Percentiles rank a stretch among this genome's conserved stretches.
Evolutionary conservation across 2,329 filamentous ascomycete genomes (phyloP).

Genomic region (Fusarium stilboides): DNA sequence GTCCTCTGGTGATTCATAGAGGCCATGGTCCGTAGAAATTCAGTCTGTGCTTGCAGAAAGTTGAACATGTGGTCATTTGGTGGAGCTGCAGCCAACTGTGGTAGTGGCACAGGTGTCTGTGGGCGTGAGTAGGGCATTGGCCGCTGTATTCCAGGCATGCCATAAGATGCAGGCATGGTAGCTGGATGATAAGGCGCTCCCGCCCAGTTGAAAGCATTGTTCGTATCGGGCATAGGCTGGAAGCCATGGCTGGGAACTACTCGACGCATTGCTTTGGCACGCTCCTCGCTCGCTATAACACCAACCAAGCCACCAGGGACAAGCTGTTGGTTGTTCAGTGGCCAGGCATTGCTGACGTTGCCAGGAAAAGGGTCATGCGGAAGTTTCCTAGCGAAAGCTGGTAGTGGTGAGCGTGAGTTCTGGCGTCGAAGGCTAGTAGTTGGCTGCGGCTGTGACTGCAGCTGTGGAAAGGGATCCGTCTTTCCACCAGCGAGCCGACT

Average conservation of each 20-base stretch:
- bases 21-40: constrained; percentile 26
- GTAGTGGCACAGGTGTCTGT: constrained; percentile 18
- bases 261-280: constrained; percentile 29
- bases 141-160: not conserved
- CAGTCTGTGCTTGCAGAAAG: constrained; percentile 28
- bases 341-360: not conserved
- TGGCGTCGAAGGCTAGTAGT: not conserved
- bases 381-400: constrained; percentile 6
- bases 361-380: constrained; percentile 4
- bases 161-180: not conserved
- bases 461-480: not conserved
- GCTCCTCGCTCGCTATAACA: constrained; percentile 35
- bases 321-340: constrained; percentile 17
- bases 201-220: constrained; percentile 27
- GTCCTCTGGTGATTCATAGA: constrained; percentile 18
- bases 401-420: constrained; percentile 4
- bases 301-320: constrained; percentile 31
- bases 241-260: constrained; percentile 29
- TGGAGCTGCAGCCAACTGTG: constrained; percentile 1
- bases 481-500: not conserved
- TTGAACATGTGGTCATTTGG: constrained; percentile 17
- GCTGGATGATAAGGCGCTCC: not conserved
- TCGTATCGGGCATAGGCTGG: constrained; percentile 27
- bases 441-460: not conserved
- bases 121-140: constrained; percentile 9